A percentile compares a stretch with the other conserved stretches of the same genome.
Conservation (phyloP, 441 rosid species). For the Mallotus japonicus region DNA sequence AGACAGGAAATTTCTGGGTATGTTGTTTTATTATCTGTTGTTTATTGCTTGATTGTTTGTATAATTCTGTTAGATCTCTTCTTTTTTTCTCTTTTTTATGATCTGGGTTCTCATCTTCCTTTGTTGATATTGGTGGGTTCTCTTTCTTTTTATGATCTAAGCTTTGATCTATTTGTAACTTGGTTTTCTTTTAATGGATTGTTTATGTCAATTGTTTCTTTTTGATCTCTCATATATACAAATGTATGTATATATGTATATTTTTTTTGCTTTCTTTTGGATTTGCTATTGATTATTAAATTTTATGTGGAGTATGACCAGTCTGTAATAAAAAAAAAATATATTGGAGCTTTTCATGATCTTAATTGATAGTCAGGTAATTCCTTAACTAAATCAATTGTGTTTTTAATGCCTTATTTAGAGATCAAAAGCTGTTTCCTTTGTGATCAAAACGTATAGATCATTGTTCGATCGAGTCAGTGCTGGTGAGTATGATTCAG, state of each 20-base stretch:
- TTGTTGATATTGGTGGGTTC: constrained; percentile 18
- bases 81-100: constrained; percentile 20
- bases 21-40: not conserved
- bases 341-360: constrained; percentile 4
- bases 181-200: not conserved
- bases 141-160: constrained; percentile 22
- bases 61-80: constrained; percentile 32
- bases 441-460: constrained; percentile 12
- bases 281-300: constrained; percentile 14
- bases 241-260: not conserved
- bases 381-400: constrained; percentile 2
- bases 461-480: constrained; percentile 19
- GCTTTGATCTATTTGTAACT: constrained; percentile 33
- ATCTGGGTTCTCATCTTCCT: constrained; percentile 31
- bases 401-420: not conserved
- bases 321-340: no score
- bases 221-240: not conserved
- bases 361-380: constrained; percentile 7
- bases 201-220: not conserved
- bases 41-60: constrained; percentile 7
- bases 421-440: constrained; percentile 16
- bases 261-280: not conserved
- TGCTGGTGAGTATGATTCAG: constrained; percentile 9
- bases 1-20: constrained; percentile 19
- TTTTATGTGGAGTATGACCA: not conserved